These are phyloP conservation scores for Apiotrichum sp. DNA, from an alignment of 1,284 basidiomycete genomes.

Conservation along the genomic window DNA sequence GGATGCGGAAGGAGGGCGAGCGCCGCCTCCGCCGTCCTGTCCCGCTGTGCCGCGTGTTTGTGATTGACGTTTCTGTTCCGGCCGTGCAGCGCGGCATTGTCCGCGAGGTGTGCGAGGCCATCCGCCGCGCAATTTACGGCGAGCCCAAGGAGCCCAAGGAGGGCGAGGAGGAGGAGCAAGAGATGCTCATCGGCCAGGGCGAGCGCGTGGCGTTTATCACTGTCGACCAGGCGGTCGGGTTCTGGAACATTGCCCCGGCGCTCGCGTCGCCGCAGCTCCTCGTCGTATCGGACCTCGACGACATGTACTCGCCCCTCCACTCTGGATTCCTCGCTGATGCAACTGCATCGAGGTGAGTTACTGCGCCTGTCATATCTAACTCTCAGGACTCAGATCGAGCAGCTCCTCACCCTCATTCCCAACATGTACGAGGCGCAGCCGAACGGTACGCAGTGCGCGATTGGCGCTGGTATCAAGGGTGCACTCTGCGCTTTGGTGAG, in stretches of 20 bases:
- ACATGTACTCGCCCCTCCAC: constrained; percentile 78
- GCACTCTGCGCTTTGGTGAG: constrained; percentile 59
- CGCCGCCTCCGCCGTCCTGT: constrained; percentile 54
- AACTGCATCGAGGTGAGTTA: constrained; percentile 57
- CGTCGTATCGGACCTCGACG: constrained; percentile 80
- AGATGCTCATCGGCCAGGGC: constrained; percentile 43
- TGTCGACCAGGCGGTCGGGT: constrained; percentile 77
- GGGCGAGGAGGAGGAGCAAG: constrained; percentile 45
- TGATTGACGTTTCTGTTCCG: constrained; percentile 75
- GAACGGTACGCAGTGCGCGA: constrained; percentile 55
- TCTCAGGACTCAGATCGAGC: constrained; percentile 36
- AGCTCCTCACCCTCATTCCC: constrained; percentile 59
- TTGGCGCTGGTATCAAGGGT: constrained; percentile 73
- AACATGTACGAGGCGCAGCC: constrained; percentile 53
- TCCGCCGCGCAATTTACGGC: constrained; percentile 68
- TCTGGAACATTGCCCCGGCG: constrained; percentile 75
- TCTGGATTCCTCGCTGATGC: constrained; percentile 77
- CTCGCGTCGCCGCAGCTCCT: constrained; percentile 65
- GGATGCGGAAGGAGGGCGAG: constrained; percentile 28
- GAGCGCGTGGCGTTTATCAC: constrained; percentile 70
- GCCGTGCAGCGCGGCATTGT: constrained; percentile 70
- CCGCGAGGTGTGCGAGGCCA: constrained; percentile 59
- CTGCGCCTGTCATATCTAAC: neutral
- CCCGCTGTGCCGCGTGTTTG: constrained; percentile 77
- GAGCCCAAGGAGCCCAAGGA: constrained; percentile 45